Conservation (phyloP, 2,329 filamentous ascomycete genomes). For the Colletotrichum sp. region DNA sequence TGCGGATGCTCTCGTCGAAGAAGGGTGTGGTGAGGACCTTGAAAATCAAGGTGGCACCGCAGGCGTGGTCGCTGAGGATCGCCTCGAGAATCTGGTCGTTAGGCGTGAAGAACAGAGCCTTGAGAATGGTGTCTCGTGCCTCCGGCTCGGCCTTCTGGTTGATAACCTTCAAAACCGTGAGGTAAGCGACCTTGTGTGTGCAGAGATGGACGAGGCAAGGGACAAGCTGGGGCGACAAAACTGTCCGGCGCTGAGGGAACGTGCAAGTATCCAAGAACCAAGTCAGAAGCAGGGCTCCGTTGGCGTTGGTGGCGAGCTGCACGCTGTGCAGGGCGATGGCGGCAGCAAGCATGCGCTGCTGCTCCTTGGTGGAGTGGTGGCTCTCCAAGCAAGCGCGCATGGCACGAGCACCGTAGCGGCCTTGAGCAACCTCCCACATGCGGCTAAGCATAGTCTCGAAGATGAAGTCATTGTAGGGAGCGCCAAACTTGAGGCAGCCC, state of each 20-base stretch:
- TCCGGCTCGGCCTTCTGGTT: slow-evolving; percentile 96
- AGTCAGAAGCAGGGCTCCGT: slow-evolving; percentile 90
- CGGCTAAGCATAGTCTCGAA: slow-evolving; percentile 96
- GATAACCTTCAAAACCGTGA: slow-evolving; percentile 97
- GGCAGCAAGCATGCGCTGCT: slow-evolving; percentile 92
- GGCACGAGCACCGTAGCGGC: slow-evolving; percentile 90
- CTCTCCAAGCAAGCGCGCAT: slow-evolving; percentile 98
- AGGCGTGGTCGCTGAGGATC: slow-evolving; percentile 89
- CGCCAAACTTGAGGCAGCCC: slow-evolving; percentile 90
- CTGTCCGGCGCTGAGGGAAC: slow-evolving; percentile 88
- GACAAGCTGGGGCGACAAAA: slow-evolving; percentile 89
- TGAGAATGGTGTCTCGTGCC: slow-evolving; percentile 86
- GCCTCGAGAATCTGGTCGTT: slow-evolving; percentile 88
- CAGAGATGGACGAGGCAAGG: slow-evolving; percentile 94
- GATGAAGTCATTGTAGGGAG: slow-evolving; percentile 93
- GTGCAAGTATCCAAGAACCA: slow-evolving; percentile 99
- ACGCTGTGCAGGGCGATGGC: slow-evolving; percentile 97
- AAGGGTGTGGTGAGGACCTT: slow-evolving; percentile 98
- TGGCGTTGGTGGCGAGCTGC: slow-evolving; percentile 93
- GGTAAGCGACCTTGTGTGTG: slow-evolving; percentile 97
- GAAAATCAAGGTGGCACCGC: slow-evolving; percentile 95
- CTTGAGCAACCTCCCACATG: slow-evolving; percentile 93
- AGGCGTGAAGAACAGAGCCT: slow-evolving; percentile 89
- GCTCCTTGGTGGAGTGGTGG: slow-evolving; percentile 92
- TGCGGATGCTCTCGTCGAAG: slow-evolving; percentile 89